Percentiles rank a stretch among this genome's conserved stretches.
These are phyloP conservation scores for Stereocaulon alpinum DNA, from an alignment of 495 filamentous ascomycete species.

Conservation along the genomic window DNA sequence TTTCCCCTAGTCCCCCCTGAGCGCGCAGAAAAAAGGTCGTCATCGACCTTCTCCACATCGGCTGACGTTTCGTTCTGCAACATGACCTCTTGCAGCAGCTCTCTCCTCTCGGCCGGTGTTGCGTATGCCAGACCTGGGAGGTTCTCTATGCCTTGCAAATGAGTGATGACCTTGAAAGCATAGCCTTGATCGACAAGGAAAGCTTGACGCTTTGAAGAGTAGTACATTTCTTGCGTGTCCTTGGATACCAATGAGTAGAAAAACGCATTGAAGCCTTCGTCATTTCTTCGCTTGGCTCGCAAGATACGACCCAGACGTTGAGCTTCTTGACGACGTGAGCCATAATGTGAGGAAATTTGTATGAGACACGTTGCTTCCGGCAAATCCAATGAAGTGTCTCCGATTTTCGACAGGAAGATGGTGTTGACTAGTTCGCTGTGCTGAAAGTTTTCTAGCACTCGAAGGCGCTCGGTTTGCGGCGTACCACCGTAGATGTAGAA, in stretches of 20 bases:
- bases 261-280: constrained; percentile 99
- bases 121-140: constrained; percentile 71
- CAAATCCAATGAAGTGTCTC: constrained; percentile 92
- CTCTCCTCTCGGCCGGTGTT: constrained; percentile 70
- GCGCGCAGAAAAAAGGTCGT: constrained; percentile 69
- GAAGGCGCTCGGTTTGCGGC: constrained; percentile 71
- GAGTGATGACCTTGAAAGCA: constrained; percentile 98
- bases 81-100: constrained; percentile 85
- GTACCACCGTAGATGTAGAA: constrained; percentile 93
- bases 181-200: constrained; percentile 99
- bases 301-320: constrained; percentile 93
- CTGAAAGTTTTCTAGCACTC: constrained; percentile 93
- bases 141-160: constrained; percentile 81
- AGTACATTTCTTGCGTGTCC: constrained; percentile 97
- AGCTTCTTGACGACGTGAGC: constrained; percentile 92
- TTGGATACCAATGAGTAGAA: constrained; percentile 97
- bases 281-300: constrained; percentile 88
- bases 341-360: constrained; percentile 97
- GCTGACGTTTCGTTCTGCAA: constrained; percentile 74
- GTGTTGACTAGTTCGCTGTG: constrained; percentile 89
- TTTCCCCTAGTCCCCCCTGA: constrained; percentile 31
- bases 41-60: constrained; percentile 67
- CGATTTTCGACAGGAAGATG: constrained; percentile 95
- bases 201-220: constrained; percentile 91
- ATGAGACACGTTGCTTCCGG: constrained; percentile 97